A percentile compares a stretch with the other conserved stretches of the same genome.
Evolutionary conservation across 1,284 basidiomycete genomes (phyloP).

Genomic region (Leccinum laetum): DNA sequence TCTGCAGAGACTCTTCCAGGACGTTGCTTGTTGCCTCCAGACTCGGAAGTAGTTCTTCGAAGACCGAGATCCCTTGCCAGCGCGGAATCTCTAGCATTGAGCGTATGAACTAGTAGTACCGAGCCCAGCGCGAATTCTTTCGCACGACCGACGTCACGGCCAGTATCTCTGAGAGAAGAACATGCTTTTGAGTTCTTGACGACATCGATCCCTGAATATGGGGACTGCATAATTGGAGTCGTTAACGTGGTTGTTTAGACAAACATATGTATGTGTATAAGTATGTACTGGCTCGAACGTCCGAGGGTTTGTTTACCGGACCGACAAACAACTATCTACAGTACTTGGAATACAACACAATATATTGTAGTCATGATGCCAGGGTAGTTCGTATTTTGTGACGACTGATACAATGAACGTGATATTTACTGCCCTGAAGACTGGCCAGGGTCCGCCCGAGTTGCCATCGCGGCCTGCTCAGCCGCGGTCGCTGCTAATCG

Average conservation of each 20-base stretch:
- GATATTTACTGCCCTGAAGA: slow-evolving; percentile 36
- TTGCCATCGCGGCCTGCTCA: slow-evolving; percentile 82
- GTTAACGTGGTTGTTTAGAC: neutral
- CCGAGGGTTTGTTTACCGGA: slow-evolving; percentile 15
- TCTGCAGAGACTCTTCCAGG: slow-evolving; percentile 57
- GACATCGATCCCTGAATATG: slow-evolving; percentile 11
- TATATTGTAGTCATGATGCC: neutral
- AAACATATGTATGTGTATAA: neutral
- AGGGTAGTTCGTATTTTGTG: slow-evolving; percentile 8
- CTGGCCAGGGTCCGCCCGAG: slow-evolving; percentile 47
- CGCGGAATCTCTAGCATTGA: slow-evolving; percentile 59
- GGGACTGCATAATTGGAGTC: slow-evolving; percentile 17
- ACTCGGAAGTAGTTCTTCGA: slow-evolving; percentile 46
- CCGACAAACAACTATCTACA: slow-evolving; percentile 18
- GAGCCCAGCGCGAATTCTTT: slow-evolving; percentile 89
- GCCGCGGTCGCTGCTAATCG: slow-evolving; percentile 63
- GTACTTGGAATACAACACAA: neutral
- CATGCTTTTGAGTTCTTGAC: slow-evolving; percentile 63
- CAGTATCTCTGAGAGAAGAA: slow-evolving; percentile 87
- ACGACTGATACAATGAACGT: slow-evolving; percentile 12
- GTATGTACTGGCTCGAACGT: neutral
- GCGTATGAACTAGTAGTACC: slow-evolving; percentile 45
- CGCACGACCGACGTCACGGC: slow-evolving; percentile 96
- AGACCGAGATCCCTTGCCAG: slow-evolving; percentile 75
- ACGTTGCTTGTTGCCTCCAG: slow-evolving; percentile 39